Percentiles rank a stretch among this genome's conserved stretches.
Evolutionary conservation across 345 rosid genomes (phyloP).

Genomic region (Ailanthus altissimus): DNA sequence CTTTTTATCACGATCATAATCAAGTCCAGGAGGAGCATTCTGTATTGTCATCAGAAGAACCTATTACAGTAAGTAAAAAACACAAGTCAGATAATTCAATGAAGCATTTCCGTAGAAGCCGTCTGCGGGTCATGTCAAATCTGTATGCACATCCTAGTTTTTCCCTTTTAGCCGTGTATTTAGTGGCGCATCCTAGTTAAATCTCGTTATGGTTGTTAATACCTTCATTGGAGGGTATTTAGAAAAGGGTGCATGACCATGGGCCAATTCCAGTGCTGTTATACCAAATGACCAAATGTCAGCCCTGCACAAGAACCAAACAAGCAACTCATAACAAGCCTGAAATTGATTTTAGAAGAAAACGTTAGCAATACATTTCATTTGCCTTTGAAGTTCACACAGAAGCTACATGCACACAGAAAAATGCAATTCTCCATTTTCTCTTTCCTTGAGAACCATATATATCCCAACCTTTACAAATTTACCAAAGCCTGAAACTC

Average conservation of each 20-base stretch:
- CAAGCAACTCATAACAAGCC: slow-evolving; percentile 31
- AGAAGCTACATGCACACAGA: neutral
- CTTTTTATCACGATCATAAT: slow-evolving; percentile 96
- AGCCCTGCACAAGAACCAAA: slow-evolving; percentile 61
- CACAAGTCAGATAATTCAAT: neutral
- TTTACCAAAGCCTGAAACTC: too few relatives aligned
- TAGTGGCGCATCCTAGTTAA: neutral
- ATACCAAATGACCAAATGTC: slow-evolving; percentile 99
- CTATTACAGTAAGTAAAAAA: slow-evolving; percentile 33
- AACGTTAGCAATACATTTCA: neutral
- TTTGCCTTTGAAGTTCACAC: neutral
- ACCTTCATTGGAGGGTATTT: slow-evolving; percentile 99
- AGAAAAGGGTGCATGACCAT: slow-evolving; percentile 99
- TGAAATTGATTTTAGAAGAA: neutral
- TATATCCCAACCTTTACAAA: neutral
- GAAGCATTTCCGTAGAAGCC: neutral
- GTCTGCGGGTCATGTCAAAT: neutral
- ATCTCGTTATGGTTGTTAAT: neutral
- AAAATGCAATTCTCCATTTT: neutral
- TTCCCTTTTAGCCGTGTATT: neutral
- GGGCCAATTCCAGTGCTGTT: slow-evolving; percentile 97
- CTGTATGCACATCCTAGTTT: neutral
- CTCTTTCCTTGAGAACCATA: neutral
- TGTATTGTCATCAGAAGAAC: slow-evolving; percentile 98
- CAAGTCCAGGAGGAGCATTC: slow-evolving; percentile 98